Percentiles rank a stretch among this genome's conserved stretches.
phyloP scores from a whole-genome alignment of 768 basidiomycete species.

The Lepiota subincarnata region DNA sequence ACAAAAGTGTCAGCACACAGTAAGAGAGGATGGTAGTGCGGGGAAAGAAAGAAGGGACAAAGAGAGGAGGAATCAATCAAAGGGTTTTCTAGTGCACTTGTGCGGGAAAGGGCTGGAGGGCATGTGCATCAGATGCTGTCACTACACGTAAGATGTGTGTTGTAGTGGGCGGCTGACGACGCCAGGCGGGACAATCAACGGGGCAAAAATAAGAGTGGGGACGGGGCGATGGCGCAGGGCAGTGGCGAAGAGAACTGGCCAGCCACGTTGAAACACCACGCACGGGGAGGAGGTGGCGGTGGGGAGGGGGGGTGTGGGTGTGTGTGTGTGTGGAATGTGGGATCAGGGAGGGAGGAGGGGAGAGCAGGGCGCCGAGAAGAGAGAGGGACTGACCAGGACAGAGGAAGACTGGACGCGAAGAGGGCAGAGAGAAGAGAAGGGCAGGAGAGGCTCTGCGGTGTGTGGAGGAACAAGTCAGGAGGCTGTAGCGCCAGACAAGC shows the following conservation, averaged over 20 bases:
- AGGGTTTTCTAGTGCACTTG: slow-evolving; percentile 23
- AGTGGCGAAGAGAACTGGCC: slow-evolving; percentile 13
- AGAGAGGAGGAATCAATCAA: slow-evolving; percentile 21
- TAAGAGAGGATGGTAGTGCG: slow-evolving; percentile 7
- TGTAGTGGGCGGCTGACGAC: slow-evolving; percentile 27
- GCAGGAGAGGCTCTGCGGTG: slow-evolving; percentile 24
- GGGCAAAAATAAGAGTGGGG: not conserved
- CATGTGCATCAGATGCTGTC: slow-evolving; percentile 40
- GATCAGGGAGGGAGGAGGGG: not conserved
- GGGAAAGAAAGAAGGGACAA: slow-evolving; percentile 20
- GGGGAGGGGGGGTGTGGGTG: not conserved
- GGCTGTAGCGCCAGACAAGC: slow-evolving; percentile 29
- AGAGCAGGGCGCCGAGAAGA: slow-evolving; percentile 15
- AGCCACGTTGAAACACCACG: not conserved
- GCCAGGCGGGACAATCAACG: slow-evolving; percentile 11
- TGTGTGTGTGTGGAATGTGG: too few relatives aligned
- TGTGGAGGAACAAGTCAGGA: slow-evolving; percentile 21
- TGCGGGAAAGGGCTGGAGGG: slow-evolving; percentile 31
- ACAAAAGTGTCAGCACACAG: slow-evolving; percentile 11
- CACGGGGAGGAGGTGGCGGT: not conserved
- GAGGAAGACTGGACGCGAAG: not conserved
- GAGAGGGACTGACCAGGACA: too few relatives aligned
- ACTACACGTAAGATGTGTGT: slow-evolving; percentile 27
- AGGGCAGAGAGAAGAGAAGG: slow-evolving; percentile 16
- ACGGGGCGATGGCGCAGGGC: slow-evolving; percentile 11